These are phyloP conservation scores for Exutisphaerella laricina DNA, from an alignment of 2,329 filamentous ascomycete species.

Conservation along the genomic window DNA sequence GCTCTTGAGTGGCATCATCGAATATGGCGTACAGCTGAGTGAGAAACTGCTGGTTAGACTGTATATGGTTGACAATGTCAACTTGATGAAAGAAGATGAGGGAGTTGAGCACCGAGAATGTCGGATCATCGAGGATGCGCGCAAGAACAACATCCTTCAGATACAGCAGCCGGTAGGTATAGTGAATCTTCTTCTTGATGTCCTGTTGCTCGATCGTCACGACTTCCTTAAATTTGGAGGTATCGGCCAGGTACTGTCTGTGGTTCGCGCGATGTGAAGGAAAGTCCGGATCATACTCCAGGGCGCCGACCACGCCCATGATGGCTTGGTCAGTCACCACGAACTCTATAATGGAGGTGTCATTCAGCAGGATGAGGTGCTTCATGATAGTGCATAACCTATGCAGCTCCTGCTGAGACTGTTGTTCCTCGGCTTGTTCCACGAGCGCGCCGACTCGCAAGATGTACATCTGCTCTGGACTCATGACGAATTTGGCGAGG, in stretches of 20 bases:
- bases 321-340: constrained; percentile 86
- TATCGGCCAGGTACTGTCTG: constrained; percentile 81
- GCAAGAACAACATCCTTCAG: constrained; percentile 97
- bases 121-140: constrained; percentile 92
- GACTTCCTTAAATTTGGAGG: constrained; percentile 91
- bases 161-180: constrained; percentile 92
- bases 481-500: constrained; percentile 78
- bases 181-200: constrained; percentile 86
- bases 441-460: constrained; percentile 80
- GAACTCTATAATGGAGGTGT: constrained; percentile 89
- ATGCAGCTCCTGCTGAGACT: constrained; percentile 81
- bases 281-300: constrained; percentile 98
- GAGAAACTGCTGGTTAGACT: constrained; percentile 70
- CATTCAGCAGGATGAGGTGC: constrained; percentile 87
- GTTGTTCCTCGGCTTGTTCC: constrained; percentile 81
- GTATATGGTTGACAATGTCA: constrained; percentile 93
- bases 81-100: constrained; percentile 99
- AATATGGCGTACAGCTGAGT: constrained; percentile 87
- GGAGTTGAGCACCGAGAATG: constrained; percentile 94
- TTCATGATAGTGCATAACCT: constrained; percentile 98
- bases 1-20: constrained; percentile 54
- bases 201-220: constrained; percentile 79
- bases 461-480: constrained; percentile 68
- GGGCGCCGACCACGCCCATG: constrained; percentile 84
- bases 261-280: constrained; percentile 97